Conservation (phyloP, 1,139 yeast species). For the Spathaspora sp. region DNA sequence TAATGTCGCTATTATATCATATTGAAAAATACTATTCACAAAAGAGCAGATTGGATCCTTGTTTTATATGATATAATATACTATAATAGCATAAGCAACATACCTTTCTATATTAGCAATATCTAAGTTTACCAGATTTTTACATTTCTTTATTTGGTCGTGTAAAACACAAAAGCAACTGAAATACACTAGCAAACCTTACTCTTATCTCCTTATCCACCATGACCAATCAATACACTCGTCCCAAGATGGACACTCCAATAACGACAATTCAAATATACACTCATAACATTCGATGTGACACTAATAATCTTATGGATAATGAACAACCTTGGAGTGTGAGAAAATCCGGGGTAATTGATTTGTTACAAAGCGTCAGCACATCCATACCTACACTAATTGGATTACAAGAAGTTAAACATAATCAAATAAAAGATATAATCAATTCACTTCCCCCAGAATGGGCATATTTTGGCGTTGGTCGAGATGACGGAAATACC, state of each 20-base stretch:
- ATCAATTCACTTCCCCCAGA: constrained; percentile 20
- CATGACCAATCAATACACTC: not conserved
- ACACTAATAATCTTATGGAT: constrained; percentile 18
- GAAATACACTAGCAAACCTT: too few species aligned
- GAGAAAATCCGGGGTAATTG: constrained; percentile 18
- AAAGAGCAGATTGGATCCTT: too few species aligned
- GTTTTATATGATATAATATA: too few species aligned
- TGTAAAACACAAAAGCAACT: too few species aligned
- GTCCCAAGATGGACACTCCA: not conserved
- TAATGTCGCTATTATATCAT: too few species aligned
- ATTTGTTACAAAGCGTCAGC: constrained; percentile 21
- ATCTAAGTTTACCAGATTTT: too few species aligned
- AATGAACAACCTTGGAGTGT: constrained; percentile 28
- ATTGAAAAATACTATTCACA: too few species aligned
- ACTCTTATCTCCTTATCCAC: not conserved
- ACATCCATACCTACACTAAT: constrained; percentile 21
- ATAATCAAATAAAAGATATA: constrained; percentile 29
- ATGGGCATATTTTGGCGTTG: constrained; percentile 45
- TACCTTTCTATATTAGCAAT: too few species aligned
- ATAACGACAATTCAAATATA: constrained; percentile 16
- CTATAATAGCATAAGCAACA: too few species aligned
- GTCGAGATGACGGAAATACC: constrained; percentile 45
- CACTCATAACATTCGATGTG: constrained; percentile 29
- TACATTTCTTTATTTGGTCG: too few species aligned
- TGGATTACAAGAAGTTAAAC: constrained; percentile 32